These are phyloP conservation scores for Eucalyptus sp. DNA, from an alignment of 345 rosid species.

Conservation along the genomic window DNA sequence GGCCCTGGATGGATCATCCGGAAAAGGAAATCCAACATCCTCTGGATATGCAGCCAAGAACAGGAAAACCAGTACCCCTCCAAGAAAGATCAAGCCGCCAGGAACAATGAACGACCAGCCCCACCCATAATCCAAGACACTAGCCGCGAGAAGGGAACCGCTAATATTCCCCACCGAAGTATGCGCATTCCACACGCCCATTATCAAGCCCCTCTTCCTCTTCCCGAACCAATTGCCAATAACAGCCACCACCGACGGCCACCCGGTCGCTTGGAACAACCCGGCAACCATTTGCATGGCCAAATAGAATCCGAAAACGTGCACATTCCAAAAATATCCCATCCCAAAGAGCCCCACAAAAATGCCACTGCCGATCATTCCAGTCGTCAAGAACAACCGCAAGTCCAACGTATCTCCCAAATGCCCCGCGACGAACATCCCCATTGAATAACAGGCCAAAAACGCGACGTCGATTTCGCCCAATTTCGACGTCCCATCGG, in stretches of 20 bases:
- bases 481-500: constrained; percentile 63
- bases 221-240: constrained; percentile 92
- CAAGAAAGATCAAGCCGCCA: constrained; percentile 53
- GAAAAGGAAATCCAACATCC: constrained; percentile 64
- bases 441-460: constrained; percentile 74
- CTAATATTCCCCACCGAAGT: constrained; percentile 85
- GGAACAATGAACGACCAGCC: constrained; percentile 91
- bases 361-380: constrained; percentile 89
- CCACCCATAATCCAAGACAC: constrained; percentile 88
- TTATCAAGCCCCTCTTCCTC: constrained; percentile 88
- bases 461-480: constrained; percentile 93
- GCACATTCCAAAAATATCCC: constrained; percentile 81
- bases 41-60: constrained; percentile 90
- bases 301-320: constrained; percentile 55
- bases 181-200: constrained; percentile 99
- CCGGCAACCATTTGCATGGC: constrained; percentile 86
- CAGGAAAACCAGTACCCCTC: constrained; percentile 67
- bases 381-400: constrained; percentile 68
- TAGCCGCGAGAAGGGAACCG: constrained; percentile 87
- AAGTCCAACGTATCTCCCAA: constrained; percentile 82
- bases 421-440: constrained; percentile 93
- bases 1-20: constrained; percentile 2
- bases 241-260: constrained; percentile 99
- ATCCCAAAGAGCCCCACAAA: constrained; percentile 84
- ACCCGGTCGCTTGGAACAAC: constrained; percentile 84